Evolutionary conservation across 1,284 basidiomycete species (phyloP), one percentile per base, ranked within the genome.

Genomic region (Ceratobasidium sp.): DNA sequence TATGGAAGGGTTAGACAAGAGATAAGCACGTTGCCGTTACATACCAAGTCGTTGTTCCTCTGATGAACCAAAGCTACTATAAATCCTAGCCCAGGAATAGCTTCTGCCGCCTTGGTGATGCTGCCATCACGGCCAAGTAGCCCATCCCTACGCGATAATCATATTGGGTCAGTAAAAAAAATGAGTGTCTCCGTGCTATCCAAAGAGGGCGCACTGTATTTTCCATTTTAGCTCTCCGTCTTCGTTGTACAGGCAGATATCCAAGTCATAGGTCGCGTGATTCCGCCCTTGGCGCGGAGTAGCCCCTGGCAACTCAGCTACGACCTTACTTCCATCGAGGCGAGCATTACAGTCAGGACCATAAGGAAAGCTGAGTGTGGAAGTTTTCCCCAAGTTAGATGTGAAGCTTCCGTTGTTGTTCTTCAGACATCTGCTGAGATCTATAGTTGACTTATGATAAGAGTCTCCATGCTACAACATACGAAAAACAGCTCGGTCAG

Each of bases 211-310:
- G 23, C 44, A 76, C 73, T 67, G 61, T 12, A 39, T 46, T 23
- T 53, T 53, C 73, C 73, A 76, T 55, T 64, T 44, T 13, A 76
- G 61, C 20, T 76, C 49, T 56, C 73, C 73, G 23, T 76, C 26
- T 20, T 76, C 51, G 51, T 66, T 66, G 13, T 7, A 66, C 20
- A 76, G 26, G 33, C 73, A 76, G 13, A 76, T 55, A 26, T 76
- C 73, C 73, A 76, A 55, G 49, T 76, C 73, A 26, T 76, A 76
- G 12, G 33, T 76, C 49, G 73, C 73, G 51, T 76, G 73, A 51
- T 67, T 64, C 56, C 73, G 61, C 9, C 33, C 33, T 26, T 55
- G 44, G 28, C 51, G 4, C n/a, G n/a, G n/a, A n/a, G 42, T 76
- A 15, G 39, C 39, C 20, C 5, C 10, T 26, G 73, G 73, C 20